A percentile compares a stretch with the other conserved stretches of the same genome.
Conservation (phyloP, 805 yeast genomes). For the Lipomyces orientalis region DNA sequence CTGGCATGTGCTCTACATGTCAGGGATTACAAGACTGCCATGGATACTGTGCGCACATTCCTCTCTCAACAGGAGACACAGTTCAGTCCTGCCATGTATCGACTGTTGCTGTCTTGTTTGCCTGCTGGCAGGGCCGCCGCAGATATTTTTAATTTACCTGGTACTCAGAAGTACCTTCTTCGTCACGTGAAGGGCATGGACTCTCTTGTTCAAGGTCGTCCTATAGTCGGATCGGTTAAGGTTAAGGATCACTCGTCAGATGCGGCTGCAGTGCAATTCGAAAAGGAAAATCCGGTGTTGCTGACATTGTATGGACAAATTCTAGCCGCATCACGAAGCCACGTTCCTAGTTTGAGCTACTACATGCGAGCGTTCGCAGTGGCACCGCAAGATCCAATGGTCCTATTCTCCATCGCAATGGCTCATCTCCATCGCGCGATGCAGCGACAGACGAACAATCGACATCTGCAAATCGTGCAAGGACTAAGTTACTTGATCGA, state of each 20-base stretch:
- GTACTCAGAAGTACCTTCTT: conserved; percentile 86
- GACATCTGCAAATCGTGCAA: conserved; percentile 87
- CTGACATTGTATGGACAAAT: conserved; percentile 80
- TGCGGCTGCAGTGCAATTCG: conserved; percentile 19
- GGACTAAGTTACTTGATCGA: conserved; percentile 80
- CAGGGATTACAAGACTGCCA: conserved; percentile 60
- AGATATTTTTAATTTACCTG: conserved; percentile 71
- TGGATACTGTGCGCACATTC: conserved; percentile 60
- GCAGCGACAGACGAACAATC: conserved; percentile 84
- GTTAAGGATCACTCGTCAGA: conserved; percentile 49
- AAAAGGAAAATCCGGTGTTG: conserved; percentile 60
- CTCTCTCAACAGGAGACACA: conserved; percentile 60
- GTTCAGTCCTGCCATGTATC: conserved; percentile 71
- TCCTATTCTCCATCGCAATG: conserved; percentile 74
- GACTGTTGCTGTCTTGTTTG: conserved; percentile 67
- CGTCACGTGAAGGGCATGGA: conserved; percentile 92
- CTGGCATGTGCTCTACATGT: conserved; percentile 61
- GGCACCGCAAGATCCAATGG: conserved; percentile 76
- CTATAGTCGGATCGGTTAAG: conserved; percentile 79
- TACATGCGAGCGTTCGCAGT: conserved; percentile 70
- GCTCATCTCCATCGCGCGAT: conserved; percentile 87
- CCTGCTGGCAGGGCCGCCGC: conserved; percentile 64
- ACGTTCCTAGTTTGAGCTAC: conserved; percentile 80
- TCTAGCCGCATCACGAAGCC: conserved; percentile 80
- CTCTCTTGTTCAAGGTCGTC: conserved; percentile 59